Evolutionary conservation across 306 rosid genomes (phyloP).

Genomic region (Quercus berberidifolia): DNA sequence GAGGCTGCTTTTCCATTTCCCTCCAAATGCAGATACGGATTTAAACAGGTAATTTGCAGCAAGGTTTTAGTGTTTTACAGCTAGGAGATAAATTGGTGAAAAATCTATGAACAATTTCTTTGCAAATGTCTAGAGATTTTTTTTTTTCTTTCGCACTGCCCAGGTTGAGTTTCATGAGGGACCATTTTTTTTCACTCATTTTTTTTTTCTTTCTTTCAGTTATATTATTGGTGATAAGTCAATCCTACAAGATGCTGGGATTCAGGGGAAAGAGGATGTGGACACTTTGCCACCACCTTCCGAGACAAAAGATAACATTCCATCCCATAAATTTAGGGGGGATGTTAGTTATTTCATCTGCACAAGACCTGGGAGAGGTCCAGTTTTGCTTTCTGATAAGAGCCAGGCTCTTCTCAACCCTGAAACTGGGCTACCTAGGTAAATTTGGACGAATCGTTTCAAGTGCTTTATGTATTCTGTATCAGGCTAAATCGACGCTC

Average conservation of each 20-base stretch:
- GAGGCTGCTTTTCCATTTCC: constrained; percentile 84
- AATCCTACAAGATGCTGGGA: constrained; percentile 78
- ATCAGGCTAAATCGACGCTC: constrained; percentile 4
- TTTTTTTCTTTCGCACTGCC: background rate
- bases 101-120: background rate
- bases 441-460: constrained; percentile 15
- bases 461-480: constrained; percentile 22
- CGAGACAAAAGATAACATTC: constrained; percentile 62
- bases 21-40: constrained; percentile 75
- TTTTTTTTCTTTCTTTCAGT: constrained; percentile 40
- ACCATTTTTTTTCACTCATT: background rate
- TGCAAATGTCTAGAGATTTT: background rate
- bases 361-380: constrained; percentile 94
- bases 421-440: constrained; percentile 81
- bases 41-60: constrained; percentile 50
- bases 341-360: constrained; percentile 94
- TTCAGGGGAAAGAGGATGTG: constrained; percentile 48
- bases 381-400: constrained; percentile 70
- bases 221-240: constrained; percentile 83
- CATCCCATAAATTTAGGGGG: constrained; percentile 70
- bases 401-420: constrained; percentile 70
- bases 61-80: constrained; percentile 4
- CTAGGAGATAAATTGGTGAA: constrained; percentile 19
- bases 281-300: constrained; percentile 76
- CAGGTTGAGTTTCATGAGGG: constrained; percentile 11